These are phyloP conservation scores for Penicillium atrosanguineum DNA, from an alignment of 495 filamentous ascomycete species.

Conservation along the genomic window DNA sequence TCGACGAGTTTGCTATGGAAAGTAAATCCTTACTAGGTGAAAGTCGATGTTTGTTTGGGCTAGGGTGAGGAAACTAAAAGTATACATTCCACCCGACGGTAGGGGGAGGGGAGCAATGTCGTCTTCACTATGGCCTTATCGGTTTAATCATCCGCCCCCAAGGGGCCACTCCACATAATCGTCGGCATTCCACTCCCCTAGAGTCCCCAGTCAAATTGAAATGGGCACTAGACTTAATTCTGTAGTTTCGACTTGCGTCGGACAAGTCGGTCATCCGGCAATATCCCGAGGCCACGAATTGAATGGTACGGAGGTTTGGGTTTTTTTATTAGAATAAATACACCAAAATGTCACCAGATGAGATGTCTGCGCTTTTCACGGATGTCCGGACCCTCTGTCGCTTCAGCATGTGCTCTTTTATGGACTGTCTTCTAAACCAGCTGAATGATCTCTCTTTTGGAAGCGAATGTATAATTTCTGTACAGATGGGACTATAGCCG, in stretches of 20 bases:
- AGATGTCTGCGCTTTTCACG: too few species aligned
- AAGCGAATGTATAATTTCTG: too few species aligned
- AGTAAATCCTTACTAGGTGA: not conserved
- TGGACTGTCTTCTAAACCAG: too few species aligned
- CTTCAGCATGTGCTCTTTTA: too few species aligned
- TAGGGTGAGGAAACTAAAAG: not conserved
- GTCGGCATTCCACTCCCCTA: constrained; percentile 21
- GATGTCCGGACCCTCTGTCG: too few species aligned
- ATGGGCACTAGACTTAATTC: not conserved
- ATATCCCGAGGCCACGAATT: not conserved
- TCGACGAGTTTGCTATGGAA: not conserved
- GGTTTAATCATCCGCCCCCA: not conserved
- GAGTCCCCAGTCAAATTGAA: constrained; percentile 12
- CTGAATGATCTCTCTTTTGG: too few species aligned
- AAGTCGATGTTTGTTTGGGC: constrained; percentile 1
- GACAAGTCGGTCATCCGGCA: not conserved
- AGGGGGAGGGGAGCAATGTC: constrained; percentile 5
- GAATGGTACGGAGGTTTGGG: too few species aligned
- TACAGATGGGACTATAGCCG: too few species aligned
- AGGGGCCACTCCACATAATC: constrained; percentile 16
- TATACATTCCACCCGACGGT: constrained; percentile 10
- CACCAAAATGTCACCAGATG: too few species aligned
- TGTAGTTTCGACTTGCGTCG: not conserved
- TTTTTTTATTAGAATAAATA: too few species aligned
- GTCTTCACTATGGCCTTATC: constrained; percentile 1